These are phyloP conservation scores for Orbilia ellipsospora DNA, from an alignment of 2,329 filamentous ascomycete genomes.

Conservation along the genomic window DNA sequence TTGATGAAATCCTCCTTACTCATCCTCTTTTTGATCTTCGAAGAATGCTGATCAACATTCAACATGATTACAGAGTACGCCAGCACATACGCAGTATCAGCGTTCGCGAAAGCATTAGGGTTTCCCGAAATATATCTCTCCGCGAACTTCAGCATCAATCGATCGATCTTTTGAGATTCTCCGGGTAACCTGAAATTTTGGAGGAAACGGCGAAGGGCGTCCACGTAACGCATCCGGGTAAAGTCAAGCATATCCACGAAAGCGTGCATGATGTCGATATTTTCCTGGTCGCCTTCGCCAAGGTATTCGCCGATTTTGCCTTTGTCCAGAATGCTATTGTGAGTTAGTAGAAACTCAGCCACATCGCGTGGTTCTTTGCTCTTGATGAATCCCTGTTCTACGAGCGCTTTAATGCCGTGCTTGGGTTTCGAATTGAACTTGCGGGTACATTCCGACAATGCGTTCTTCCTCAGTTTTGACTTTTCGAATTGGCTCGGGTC, in stretches of 20 bases:
- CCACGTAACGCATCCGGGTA: conserved; percentile 87
- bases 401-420: conserved; percentile 83
- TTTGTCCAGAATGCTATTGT: conserved; percentile 84
- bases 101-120: conserved; percentile 96
- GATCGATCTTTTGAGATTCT: conserved; percentile 98
- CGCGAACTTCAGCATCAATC: conserved; percentile 98
- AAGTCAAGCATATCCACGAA: conserved; percentile 98
- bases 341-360: conserved; percentile 81
- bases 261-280: conserved; percentile 97
- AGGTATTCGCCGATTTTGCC: conserved; percentile 92
- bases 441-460: conserved; percentile 84
- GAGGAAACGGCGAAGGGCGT: conserved; percentile 87
- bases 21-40: conserved; percentile 86
- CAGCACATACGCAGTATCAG: conserved; percentile 95
- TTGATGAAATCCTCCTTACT: conserved; percentile 98
- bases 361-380: conserved; percentile 83
- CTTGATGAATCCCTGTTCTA: conserved; percentile 86
- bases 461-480: conserved; percentile 93
- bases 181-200: conserved; percentile 95
- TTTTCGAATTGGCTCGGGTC: conserved; percentile 94
- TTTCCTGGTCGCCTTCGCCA: conserved; percentile 90
- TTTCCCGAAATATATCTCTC: conserved; percentile 95
- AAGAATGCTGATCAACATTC: conserved; percentile 94
- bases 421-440: conserved; percentile 99
- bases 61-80: conserved; percentile 96